Base-by-base conservation (phyloP, 257 asterid genomes). In the Nicotiana obtusifolia region DNA sequence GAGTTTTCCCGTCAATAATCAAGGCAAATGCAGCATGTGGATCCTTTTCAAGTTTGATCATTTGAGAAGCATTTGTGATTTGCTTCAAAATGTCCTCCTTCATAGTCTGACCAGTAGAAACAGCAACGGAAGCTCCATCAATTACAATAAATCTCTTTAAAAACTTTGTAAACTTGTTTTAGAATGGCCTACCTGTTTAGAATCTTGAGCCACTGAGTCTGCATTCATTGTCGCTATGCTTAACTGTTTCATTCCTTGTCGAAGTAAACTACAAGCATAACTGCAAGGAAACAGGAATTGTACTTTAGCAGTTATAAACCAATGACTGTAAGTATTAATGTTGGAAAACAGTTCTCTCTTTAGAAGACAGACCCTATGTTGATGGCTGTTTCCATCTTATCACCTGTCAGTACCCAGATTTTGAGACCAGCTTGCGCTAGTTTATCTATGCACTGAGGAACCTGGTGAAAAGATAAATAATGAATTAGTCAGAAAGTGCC, bases 361-460 rank as follows among this genome's bases (percentile, higher is more conserved):
- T 61, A 82, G 81, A 86, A 83, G 88, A 89, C 98, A 68, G 85
- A 96, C 99, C 99, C 99, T 82, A 96, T 96, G 86, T 96, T 96
- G 80, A 96, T 93, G 81, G 99, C 99, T 77, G 98, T 96, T 92
- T 96, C 99, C 99, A 96, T 96, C 92, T 96, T 96, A 90, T 96
- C 99, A 87, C 99, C 99, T 44, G 99, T 96, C 89, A 96, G 89
- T 84, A 96, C 99, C 98, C 99, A 96, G 77, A 96, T 85, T 89
- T 96, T 96, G 67, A 96, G 89, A 83, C 99, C 99, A 87, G 99
- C 99, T 88, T 87, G 98, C 44, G 99, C 99, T 86, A 96, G 91
- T 89, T 91, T 94, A 88, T 96, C 99, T 65, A 96, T 96, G 92
- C 99, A 96, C 86, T 93, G 97, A 84, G 99, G 99, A 85, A 96